Evolutionary conservation across 2,329 filamentous ascomycete species (phyloP).

Genomic region (Aurifilum marmelostoma): DNA sequence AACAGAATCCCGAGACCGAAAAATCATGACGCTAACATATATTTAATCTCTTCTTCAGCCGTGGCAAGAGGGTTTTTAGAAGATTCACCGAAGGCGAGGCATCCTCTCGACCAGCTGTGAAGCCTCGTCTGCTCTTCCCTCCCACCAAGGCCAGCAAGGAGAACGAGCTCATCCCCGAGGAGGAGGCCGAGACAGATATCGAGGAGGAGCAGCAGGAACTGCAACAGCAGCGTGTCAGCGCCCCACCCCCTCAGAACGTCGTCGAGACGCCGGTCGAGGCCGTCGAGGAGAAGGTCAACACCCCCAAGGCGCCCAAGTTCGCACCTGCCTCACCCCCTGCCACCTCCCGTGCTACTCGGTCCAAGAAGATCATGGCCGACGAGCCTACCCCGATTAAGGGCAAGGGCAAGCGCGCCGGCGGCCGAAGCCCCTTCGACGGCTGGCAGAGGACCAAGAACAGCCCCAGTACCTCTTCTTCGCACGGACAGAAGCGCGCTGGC

Average conservation of each 20-base stretch:
- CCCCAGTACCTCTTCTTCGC: constrained; percentile 36
- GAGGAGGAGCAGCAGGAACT: constrained; percentile 49
- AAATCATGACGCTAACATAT: constrained; percentile 17
- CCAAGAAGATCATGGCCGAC: constrained; percentile 52
- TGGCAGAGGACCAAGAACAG: constrained; percentile 69
- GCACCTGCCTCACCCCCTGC: constrained; percentile 65
- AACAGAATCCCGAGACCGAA: background rate
- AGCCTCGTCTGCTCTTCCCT: constrained; percentile 74
- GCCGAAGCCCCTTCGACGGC: constrained; percentile 65
- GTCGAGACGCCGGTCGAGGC: constrained; percentile 46
- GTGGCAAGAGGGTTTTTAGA: constrained; percentile 78
- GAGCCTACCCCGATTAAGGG: constrained; percentile 47
- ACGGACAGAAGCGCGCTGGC: constrained; percentile 49
- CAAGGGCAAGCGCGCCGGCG: constrained; percentile 36
- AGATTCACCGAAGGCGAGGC: constrained; percentile 58
- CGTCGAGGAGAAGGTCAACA: constrained; percentile 44
- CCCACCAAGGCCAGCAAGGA: constrained; percentile 46
- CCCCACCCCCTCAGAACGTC: constrained; percentile 31
- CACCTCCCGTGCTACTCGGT: constrained; percentile 63
- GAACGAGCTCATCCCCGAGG: constrained; percentile 47
- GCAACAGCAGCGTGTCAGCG: constrained; percentile 35
- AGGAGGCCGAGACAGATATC: constrained; percentile 63
- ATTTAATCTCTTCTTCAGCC: constrained; percentile 51
- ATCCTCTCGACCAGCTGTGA: constrained; percentile 46
- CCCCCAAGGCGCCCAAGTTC: constrained; percentile 59